Evolutionary conservation across 208 protist species (phyloP).

Genomic region (Novymonas esmeraldas): DNA sequence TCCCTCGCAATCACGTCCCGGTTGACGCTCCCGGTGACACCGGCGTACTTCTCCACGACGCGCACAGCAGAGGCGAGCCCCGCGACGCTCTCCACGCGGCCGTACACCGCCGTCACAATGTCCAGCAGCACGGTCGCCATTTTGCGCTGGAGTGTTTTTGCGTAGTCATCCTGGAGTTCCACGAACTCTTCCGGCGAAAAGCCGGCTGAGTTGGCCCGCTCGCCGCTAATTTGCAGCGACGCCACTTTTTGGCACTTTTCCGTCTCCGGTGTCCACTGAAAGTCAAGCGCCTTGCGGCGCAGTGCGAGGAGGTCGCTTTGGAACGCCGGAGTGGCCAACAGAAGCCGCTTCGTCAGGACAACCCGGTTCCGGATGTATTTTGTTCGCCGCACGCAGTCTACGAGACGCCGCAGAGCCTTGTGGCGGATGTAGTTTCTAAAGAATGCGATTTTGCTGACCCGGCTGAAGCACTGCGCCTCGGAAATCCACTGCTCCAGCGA

Average conservation of each 20-base stretch:
- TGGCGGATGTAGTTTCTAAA: slow-evolving; percentile 60
- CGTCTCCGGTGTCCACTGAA: slow-evolving; percentile 19
- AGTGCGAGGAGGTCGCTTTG: slow-evolving; percentile 19
- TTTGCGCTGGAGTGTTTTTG: slow-evolving; percentile 52
- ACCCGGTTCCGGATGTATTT: slow-evolving; percentile 36
- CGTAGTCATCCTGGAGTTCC: slow-evolving; percentile 25
- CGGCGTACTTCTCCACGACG: slow-evolving; percentile 35
- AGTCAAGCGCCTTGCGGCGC: slow-evolving; percentile 32
- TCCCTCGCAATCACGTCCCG: slow-evolving; percentile 81
- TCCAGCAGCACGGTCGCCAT: slow-evolving; percentile 59
- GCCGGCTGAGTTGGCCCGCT: slow-evolving; percentile 5
- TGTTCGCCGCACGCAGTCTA: slow-evolving; percentile 29
- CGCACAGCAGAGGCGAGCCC: slow-evolving; percentile 1
- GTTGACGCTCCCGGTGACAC: slow-evolving; percentile 73
- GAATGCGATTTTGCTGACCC: slow-evolving; percentile 56
- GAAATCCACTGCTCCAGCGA: slow-evolving; percentile 57
- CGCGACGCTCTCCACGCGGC: slow-evolving; percentile 14
- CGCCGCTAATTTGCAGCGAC: slow-evolving; percentile 15
- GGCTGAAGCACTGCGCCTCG: slow-evolving; percentile 54
- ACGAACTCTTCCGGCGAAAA: slow-evolving; percentile 38
- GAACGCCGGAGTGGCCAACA: slow-evolving; percentile 50
- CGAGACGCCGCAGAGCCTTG: slow-evolving; percentile 51
- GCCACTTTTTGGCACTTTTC: slow-evolving; percentile 6
- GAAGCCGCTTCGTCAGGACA: slow-evolving; percentile 46
- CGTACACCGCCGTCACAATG: slow-evolving; percentile 44